phyloP scores from a whole-genome alignment of 331 rosid genomes.

The Pyracantha coccinea region DNA sequence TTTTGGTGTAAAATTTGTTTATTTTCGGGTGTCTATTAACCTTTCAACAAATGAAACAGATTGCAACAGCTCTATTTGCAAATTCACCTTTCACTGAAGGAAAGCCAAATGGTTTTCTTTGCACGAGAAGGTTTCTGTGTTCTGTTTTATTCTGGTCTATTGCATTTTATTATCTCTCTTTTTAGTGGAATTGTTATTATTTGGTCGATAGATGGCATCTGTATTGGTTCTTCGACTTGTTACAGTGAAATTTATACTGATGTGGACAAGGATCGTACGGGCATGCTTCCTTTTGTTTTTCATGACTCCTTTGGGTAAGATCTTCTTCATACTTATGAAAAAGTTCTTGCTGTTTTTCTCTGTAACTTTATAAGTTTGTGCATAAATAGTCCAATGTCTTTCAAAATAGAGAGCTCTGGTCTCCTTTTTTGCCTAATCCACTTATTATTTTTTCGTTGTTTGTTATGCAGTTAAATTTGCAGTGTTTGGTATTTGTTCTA shows the following conservation, averaged over 20 bases:
- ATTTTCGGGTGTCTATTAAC: constrained; percentile 15
- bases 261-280: constrained; percentile 77
- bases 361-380: too few species aligned
- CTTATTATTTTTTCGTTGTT: not conserved
- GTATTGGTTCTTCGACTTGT: constrained; percentile 15
- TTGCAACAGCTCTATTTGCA: constrained; percentile 94
- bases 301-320: constrained; percentile 77
- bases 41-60: constrained; percentile 45
- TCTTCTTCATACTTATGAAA: too few species aligned
- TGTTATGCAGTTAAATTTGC: not conserved
- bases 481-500: too few species aligned
- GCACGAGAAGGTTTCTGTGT: constrained; percentile 75
- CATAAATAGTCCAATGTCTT: too few species aligned
- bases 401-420: too few species aligned
- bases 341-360: too few species aligned
- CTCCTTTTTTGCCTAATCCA: too few species aligned
- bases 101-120: constrained; percentile 83
- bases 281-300: constrained; percentile 98
- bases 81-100: constrained; percentile 96
- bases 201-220: not conserved
- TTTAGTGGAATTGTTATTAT: not conserved
- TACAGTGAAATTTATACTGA: constrained; percentile 88
- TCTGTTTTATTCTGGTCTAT: not conserved
- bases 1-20: constrained; percentile 2
- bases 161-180: too few species aligned